Evolutionary conservation across 495 filamentous ascomycete species (phyloP), one percentile per base, ranked within the genome.

Genomic region (Xylaria scruposa): DNA sequence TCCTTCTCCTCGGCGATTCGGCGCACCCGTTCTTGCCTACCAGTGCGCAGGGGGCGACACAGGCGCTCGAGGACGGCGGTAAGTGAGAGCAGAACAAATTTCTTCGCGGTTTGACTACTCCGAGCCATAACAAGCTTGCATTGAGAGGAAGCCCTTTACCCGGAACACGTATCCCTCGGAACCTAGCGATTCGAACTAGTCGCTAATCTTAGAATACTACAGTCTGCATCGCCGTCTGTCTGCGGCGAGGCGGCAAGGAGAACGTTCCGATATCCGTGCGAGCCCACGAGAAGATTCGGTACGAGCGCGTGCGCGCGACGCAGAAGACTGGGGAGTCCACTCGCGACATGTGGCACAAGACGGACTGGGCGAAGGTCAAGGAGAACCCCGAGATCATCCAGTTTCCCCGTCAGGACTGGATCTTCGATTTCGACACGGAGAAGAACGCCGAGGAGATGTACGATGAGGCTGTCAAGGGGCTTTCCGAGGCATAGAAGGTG

Each of bases 11-110:
- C 21, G 90, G 90, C 7, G 90, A 91, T 60, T 83, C 88, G 4
- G 90, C 90, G 17, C 90, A 92, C 24, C 87, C 90, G 0, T 91
- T 91, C 74, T 76, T 91, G 47, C 90, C 90, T 0, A 91, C 89
- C 0, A 88, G 85, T 13, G 88, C 85, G 0, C 88, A 91, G 74
- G 90, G 90, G 0, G 90, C 88, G 0, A 90, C 88, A 0, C 89
- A 91, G 74, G 90, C 90, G 0, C 85, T 92, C 77, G 90, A 92
- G 73, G 90, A 92, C 67, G 84, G 83, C 40, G 67, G 67, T 60
- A 24, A 47, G 67, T 69, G n/a, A 36, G 53, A 5, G 13, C 40
- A 49, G 19, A 13, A 4, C 24, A 24, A 62, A 19, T 64, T 19
- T 9, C 21, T 31, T 38, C 17, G 26, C 26, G 7, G 0, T 47